Percentiles rank a stretch among this genome's conserved stretches.
Conservation (phyloP, 306 rosid species). For the Leucaena leucocephala region DNA sequence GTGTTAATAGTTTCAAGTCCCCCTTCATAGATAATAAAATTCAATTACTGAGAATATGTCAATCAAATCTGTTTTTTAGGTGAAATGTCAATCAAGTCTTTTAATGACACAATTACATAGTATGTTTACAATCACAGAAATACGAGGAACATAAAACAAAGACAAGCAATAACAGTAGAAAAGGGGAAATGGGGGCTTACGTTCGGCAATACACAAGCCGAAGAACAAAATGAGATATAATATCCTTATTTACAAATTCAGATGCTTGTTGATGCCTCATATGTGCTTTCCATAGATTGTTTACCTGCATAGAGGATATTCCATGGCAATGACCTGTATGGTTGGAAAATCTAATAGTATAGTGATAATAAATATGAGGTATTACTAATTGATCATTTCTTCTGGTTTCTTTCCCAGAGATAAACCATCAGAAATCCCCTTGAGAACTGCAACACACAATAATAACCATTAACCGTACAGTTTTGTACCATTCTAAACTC, state of each 20-base stretch:
- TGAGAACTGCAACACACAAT: slow-evolving; percentile 72
- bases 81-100: slow-evolving; percentile 15
- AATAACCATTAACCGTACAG: slow-evolving; percentile 18
- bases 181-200: slow-evolving; percentile 43
- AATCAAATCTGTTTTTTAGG: not conserved
- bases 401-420: slow-evolving; percentile 88
- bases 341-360: slow-evolving; percentile 3
- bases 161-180: slow-evolving; percentile 2
- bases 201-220: slow-evolving; percentile 93
- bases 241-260: slow-evolving; percentile 76
- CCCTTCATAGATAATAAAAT: slow-evolving; percentile 4
- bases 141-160: not conserved
- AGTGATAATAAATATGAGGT: not conserved
- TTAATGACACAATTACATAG: not conserved
- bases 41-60: slow-evolving; percentile 9
- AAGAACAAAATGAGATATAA: slow-evolving; percentile 89
- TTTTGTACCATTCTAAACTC: slow-evolving; percentile 5
- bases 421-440: slow-evolving; percentile 87
- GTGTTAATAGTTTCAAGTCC: slow-evolving; percentile 7
- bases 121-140: slow-evolving; percentile 25
- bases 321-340: slow-evolving; percentile 12
- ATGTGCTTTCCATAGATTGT: slow-evolving; percentile 57
- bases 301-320: slow-evolving; percentile 49
- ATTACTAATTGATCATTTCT: slow-evolving; percentile 77
- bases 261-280: slow-evolving; percentile 74